Base-by-base conservation (phyloP, 352 stramenopile genomes). In the Pythium aristosporum region DNA sequence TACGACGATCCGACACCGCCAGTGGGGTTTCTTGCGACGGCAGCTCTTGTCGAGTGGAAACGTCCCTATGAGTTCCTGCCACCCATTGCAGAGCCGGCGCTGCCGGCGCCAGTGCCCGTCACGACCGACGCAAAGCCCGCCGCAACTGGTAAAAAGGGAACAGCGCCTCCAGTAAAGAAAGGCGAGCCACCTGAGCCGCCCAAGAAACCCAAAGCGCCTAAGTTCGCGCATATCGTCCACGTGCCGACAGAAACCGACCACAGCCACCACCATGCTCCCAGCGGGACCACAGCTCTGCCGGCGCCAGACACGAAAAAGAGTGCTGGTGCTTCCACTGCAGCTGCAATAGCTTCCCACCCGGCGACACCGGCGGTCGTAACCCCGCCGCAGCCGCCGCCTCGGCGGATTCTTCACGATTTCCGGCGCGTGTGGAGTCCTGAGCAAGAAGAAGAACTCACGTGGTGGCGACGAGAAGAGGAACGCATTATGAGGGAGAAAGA, bases 391-490 rank as follows among this genome's bases (percentile, higher is more conserved):
- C 63, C 63, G n/a, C 54, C 60, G 5, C 52, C 54, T 20, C 68
- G 69, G 15, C 67, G 25, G 9, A 85, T 89, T 44, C 58, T 72
- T 16, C 79, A 77, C 20, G 79, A 89, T 47, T 94, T 94, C 56
- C 74, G 82, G 15, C 76, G 84, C 15, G 63, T 86, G 11, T 93
- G 85, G 84, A 91, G 79, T 32, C 51, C 53, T 0, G 80, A 92
- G 30, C 75, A 92, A 63, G 21, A 68, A 23, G 73, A 85, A 34
- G 69, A 85, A 2, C 69, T 85, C 1, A 48, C 57, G 12, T 72
- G 69, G 15, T 93, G 82, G 82, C 23, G 50, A 3, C 67, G 66
- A 34, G 83, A 93, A 56, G 80, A 93, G 67, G 64, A 68, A 2
- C 73, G 86, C 0, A 82, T 93, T 11, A 56, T 80, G 18, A 43